A percentile compares a stretch with the other conserved stretches of the same genome.
Evolutionary conservation across 768 basidiomycete species (phyloP).

Genomic region (Pleurotus cornucopiae): DNA sequence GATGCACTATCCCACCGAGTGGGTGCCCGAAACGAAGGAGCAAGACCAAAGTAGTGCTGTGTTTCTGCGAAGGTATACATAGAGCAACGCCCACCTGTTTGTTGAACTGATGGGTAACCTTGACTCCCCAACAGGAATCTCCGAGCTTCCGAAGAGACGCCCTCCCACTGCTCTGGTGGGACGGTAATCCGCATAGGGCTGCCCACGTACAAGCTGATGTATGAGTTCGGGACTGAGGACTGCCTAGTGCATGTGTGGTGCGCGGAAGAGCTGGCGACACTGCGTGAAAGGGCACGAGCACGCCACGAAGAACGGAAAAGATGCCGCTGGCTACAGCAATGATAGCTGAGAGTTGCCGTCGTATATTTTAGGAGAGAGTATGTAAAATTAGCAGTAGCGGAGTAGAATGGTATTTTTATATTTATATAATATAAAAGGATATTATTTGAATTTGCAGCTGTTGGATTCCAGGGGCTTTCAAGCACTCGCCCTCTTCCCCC

Average conservation of each 20-base stretch:
- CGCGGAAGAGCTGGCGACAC: constrained; percentile 25
- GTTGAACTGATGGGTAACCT: background rate
- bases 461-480: constrained; percentile 8
- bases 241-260: constrained; percentile 36
- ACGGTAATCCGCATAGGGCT: constrained; percentile 52
- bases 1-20: constrained; percentile 67
- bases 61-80: constrained; percentile 54
- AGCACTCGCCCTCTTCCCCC: background rate
- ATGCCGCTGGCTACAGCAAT: constrained; percentile 26
- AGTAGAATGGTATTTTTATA: background rate
- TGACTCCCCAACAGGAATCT: constrained; percentile 37
- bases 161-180: constrained; percentile 32
- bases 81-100: constrained; percentile 3
- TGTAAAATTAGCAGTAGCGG: background rate
- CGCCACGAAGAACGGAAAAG: constrained; percentile 58
- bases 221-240: constrained; percentile 66
- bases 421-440: background rate
- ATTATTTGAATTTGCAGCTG: background rate
- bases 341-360: constrained; percentile 11
- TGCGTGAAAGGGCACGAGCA: constrained; percentile 31
- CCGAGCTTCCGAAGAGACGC: constrained; percentile 35
- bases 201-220: constrained; percentile 65
- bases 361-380: constrained; percentile 7
- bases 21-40: constrained; percentile 43
- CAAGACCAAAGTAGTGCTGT: constrained; percentile 30